Base-by-base conservation (phyloP, 305 asterid species). In the Striga hermonthica region DNA sequence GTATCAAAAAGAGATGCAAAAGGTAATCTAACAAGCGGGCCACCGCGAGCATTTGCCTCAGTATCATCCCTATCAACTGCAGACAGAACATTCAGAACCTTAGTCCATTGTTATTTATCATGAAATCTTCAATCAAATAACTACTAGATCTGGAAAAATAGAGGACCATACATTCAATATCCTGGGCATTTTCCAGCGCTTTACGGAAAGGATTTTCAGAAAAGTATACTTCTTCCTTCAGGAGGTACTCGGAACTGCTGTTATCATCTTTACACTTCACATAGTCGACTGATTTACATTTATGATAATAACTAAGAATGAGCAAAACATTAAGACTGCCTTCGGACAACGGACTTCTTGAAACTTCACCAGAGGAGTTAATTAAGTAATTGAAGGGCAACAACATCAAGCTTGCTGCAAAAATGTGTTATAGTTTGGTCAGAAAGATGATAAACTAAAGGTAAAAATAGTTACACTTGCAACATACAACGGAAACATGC, bases 351-450 rank as follows among this genome's bases (percentile, higher is more conserved):
- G 86, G 83, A 74, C 90, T 85, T 78, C 81, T 82, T 67, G 89
- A 81, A 64, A 82, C 86, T 79, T 80, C 96, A 77, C 86, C 90
- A 62, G 78, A 72, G 77, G 95, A 79, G 84, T 84, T 85, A 78
- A 73, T 86, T 53, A 93, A 78, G 81, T 84, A 83, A 77, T 73
- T 88, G 71, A 90, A 82, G 16, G 99, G 97, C 55, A 84, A 78
- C 37, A 85, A 74, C 82, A 93, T 80, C 77, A 88, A 78, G 82
- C 78, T 88, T 74, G 97, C 99, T 93, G 95, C 88, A 82, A 80
- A 74, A 9, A 65, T 35, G 74, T 40, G 58, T 62, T 47, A 65
- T 40, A 64, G 60, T 65, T 62, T 39, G 53, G 49, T 65, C 45
- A 78, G 79, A 72, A 50, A 65, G 43, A 49, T 34, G 44, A 39